Evolutionary conservation across 345 rosid genomes (phyloP).

Genomic region (Psidium guajava): DNA sequence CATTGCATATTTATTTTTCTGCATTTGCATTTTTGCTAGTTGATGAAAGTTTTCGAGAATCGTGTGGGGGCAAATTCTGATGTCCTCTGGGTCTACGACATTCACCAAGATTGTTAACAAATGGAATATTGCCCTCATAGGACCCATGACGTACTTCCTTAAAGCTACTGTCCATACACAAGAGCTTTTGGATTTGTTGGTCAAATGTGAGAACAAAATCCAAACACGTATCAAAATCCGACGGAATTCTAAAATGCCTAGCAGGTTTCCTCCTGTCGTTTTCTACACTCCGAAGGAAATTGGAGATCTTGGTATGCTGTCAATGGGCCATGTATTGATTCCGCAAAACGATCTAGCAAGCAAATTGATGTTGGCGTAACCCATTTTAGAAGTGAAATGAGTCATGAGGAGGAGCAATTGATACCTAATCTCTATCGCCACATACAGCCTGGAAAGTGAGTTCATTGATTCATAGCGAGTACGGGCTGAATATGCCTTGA

Average conservation of each 20-base stretch:
- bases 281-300: conserved; percentile 99
- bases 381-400: conserved; percentile 99
- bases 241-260: conserved; percentile 96
- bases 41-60: conserved; percentile 98
- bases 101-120: conserved; percentile 97
- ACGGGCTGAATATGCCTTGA: conserved; percentile 98
- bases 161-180: conserved; percentile 99
- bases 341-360: conserved; percentile 99
- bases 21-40: conserved; percentile 96
- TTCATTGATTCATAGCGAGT: conserved; percentile 98
- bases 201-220: conserved; percentile 97
- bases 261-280: conserved; percentile 99
- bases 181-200: conserved; percentile 90
- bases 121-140: conserved; percentile 98
- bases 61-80: conserved; percentile 98
- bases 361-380: conserved; percentile 99
- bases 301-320: conserved; percentile 98
- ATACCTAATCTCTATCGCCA: conserved; percentile 98
- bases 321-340: conserved; percentile 99
- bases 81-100: conserved; percentile 99
- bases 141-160: conserved; percentile 98
- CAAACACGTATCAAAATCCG: conserved; percentile 98
- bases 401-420: conserved; percentile 98
- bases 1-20: too few relatives aligned
- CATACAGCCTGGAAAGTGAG: conserved; percentile 99